Evolutionary conservation across 768 basidiomycete genomes (phyloP), one percentile per base, ranked within the genome.

Genomic region (Lactarius sanguifluus): DNA sequence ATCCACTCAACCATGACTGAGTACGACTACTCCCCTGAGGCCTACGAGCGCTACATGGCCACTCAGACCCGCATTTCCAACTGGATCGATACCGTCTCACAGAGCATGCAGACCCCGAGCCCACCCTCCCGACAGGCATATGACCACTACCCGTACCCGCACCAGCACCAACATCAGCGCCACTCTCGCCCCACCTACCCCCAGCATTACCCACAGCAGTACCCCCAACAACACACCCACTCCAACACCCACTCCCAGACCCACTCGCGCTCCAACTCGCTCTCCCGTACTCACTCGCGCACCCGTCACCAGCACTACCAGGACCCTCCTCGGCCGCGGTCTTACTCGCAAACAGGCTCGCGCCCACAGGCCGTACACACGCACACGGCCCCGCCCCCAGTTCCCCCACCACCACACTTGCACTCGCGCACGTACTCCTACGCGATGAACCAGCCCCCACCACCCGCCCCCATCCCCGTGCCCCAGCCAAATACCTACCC

Each of bases 11-110:
- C 54, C 50, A 86, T 86, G 84, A 85, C 84, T 34, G 84, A 86
- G 73, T 86, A 86, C 81, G 85, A 85, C 76, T 85, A 78, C 74
- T 85, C 84, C 61, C 83, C 83, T 23, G 83, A 82, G 71, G 84
- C 83, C 34, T 76, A 80, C 70, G 78, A 84, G 61, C 79, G 77
- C 12, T 77, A 81, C 71, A 36, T 81, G 61, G 77, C 76, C 32
- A 83, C 80, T n/a, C 83, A 83, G 72, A 34, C 76, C 64, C 78
- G 82, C 65, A 82, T 85, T 18, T 77, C 80, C 0, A 76, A 79
- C 68, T 86, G 85, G 85, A 81, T 85, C 18, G 66, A 77, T 70
- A 71, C 13, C 1, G 66, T 67, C 20, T 47, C 66, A 15, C 64
- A 82, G 25, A 85, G 83, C 18, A 70, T 64, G 13, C 69, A 74